Percentiles rank a stretch among this genome's conserved stretches.
Conservation (phyloP, 768 basidiomycete genomes). For the Mycena vitilis region DNA sequence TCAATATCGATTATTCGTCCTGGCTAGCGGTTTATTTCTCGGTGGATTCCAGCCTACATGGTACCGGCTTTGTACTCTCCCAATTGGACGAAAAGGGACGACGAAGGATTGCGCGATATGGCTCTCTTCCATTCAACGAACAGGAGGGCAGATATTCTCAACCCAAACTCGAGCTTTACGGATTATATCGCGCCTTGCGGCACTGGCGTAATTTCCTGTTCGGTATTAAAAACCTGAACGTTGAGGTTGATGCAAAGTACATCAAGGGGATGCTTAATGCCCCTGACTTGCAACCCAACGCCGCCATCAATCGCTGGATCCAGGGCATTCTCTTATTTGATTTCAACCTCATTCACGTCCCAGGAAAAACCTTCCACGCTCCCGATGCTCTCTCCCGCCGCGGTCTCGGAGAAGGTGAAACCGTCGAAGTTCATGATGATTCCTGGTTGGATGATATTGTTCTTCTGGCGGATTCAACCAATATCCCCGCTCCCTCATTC, state of each 20-base stretch:
- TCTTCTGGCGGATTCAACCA: neutral
- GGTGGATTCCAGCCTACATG: no score
- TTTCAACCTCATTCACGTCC: conserved; percentile 52
- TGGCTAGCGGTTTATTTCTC: no score
- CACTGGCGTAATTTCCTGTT: conserved; percentile 30
- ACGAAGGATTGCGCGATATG: conserved; percentile 43
- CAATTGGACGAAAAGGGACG: conserved; percentile 28
- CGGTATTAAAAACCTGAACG: conserved; percentile 43
- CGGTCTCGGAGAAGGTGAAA: conserved; percentile 30
- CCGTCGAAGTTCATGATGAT: conserved; percentile 41
- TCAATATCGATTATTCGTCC: conserved; percentile 38
- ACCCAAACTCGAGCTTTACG: conserved; percentile 53
- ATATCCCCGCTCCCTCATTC: neutral
- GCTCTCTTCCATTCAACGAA: conserved; percentile 49
- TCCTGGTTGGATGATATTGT: conserved; percentile 37
- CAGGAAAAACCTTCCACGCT: conserved; percentile 45
- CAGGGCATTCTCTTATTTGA: conserved; percentile 50
- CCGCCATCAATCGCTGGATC: conserved; percentile 56
- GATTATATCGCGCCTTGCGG: conserved; percentile 43
- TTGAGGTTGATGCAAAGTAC: conserved; percentile 54
- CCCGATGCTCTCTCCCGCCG: conserved; percentile 53
- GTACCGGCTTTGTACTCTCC: no score
- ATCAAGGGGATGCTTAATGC: conserved; percentile 58
- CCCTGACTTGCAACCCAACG: conserved; percentile 50
- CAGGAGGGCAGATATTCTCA: conserved; percentile 49